Evolutionary conservation across 257 asterid genomes (phyloP).

Genomic region (Paraleonurus japonicus): DNA sequence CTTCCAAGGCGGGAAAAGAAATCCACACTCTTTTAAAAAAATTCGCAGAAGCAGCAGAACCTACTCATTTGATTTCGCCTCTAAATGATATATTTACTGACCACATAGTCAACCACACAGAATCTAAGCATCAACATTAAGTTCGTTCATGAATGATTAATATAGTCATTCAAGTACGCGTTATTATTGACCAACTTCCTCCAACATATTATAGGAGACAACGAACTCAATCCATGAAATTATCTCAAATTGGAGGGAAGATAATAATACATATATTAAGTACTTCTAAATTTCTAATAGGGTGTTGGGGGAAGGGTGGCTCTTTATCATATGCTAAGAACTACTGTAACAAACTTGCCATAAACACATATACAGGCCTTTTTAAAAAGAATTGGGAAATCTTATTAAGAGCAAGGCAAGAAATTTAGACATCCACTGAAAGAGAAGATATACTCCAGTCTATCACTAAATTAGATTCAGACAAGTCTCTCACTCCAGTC

Average conservation of each 20-base stretch:
- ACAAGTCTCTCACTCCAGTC: not conserved
- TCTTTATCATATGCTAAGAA: no score
- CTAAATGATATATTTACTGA: not conserved
- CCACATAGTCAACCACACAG: not conserved
- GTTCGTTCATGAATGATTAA: not conserved
- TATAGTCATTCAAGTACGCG: not conserved
- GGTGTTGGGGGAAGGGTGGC: no score
- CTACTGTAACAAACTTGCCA: no score
- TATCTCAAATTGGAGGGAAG: not conserved
- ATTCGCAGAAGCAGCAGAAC: not conserved
- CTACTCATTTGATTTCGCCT: not conserved
- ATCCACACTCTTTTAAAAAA: not conserved
- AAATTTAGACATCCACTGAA: no score
- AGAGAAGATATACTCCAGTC: not conserved
- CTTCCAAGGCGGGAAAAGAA: not conserved
- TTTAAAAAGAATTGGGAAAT: no score
- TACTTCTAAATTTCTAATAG: no score
- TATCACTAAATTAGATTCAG: not conserved
- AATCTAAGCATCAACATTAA: not conserved
- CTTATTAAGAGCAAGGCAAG: no score
- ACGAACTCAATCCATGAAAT: not conserved
- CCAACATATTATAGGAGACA: not conserved
- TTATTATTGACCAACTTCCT: not conserved
- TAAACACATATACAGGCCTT: no score
- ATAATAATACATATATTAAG: no score